Conservation (phyloP, 2,329 filamentous ascomycete species). For the Biscogniauxia marginata region DNA sequence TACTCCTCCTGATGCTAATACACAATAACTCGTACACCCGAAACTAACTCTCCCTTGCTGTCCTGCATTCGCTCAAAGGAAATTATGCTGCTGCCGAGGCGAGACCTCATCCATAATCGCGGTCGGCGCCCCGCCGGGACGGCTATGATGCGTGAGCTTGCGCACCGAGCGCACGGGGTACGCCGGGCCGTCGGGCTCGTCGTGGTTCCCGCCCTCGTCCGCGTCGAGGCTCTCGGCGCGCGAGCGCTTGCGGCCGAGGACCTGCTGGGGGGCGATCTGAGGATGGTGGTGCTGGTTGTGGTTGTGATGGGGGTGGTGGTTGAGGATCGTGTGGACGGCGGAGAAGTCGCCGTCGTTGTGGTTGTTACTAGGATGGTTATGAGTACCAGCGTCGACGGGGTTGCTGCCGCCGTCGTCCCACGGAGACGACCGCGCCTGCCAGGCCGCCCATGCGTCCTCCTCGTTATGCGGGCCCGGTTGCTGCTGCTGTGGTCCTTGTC, state of each 20-base stretch:
- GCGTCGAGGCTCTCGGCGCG: conserved; percentile 32
- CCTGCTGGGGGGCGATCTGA: conserved; percentile 8
- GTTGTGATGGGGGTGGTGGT: conserved; percentile 1
- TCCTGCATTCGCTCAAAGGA: too few relatives aligned
- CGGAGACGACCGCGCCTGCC: neutral
- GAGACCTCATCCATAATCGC: too few relatives aligned
- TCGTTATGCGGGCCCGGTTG: conserved; percentile 4
- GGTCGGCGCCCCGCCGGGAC: too few relatives aligned
- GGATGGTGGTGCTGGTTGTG: neutral
- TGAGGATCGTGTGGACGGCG: neutral
- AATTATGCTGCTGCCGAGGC: too few relatives aligned
- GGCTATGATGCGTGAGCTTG: too few relatives aligned
- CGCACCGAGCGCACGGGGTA: neutral
- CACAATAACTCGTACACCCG: too few relatives aligned
- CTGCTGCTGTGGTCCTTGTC: conserved; percentile 2
- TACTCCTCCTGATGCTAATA: too few relatives aligned
- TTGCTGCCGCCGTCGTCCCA: conserved; percentile 1
- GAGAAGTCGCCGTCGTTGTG: neutral
- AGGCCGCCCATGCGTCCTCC: conserved; percentile 6
- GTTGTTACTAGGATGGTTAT: neutral
- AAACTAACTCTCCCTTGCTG: too few relatives aligned
- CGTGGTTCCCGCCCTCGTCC: conserved; percentile 16
- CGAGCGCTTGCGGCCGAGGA: conserved; percentile 32
- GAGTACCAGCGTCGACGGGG: neutral
- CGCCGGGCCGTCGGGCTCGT: conserved; percentile 8